Conservation (phyloP, 73 alveolate genomes). For the Paramecium caudatum region DNA sequence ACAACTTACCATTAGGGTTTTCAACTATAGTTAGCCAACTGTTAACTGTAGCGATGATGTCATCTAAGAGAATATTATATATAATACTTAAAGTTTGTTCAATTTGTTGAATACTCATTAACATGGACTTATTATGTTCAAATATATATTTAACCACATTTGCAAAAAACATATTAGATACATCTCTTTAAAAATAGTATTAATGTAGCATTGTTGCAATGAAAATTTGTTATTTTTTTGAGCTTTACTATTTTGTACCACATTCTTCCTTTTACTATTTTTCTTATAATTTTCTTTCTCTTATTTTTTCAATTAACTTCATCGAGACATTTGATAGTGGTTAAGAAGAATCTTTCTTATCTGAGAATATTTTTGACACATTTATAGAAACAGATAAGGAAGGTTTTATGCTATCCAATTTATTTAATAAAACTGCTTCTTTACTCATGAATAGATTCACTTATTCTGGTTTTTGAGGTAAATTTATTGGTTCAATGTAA, state of each 20-base stretch:
- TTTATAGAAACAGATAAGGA: background rate
- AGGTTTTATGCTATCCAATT: background rate
- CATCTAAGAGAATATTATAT: background rate
- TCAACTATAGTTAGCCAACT: conserved; percentile 11
- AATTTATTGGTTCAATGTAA: background rate
- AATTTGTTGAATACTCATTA: background rate
- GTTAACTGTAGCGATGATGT: background rate
- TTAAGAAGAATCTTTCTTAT: background rate
- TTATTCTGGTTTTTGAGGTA: background rate
- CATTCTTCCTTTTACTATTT: background rate
- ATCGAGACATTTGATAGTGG: background rate
- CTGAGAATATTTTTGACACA: background rate
- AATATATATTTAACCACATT: background rate
- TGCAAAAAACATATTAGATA: conserved; percentile 9
- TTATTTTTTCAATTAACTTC: background rate
- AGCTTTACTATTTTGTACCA: background rate
- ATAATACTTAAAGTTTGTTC: background rate
- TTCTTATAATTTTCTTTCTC: conserved; percentile 1
- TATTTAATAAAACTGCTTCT: background rate
- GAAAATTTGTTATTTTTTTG: background rate
- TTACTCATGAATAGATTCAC: background rate
- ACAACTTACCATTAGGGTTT: background rate
- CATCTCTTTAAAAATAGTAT: conserved; percentile 20
- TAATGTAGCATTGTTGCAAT: background rate
- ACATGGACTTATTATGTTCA: background rate